phyloP scores from a whole-genome alignment of 331 rosid genomes.

The Acacia pycnantha region DNA sequence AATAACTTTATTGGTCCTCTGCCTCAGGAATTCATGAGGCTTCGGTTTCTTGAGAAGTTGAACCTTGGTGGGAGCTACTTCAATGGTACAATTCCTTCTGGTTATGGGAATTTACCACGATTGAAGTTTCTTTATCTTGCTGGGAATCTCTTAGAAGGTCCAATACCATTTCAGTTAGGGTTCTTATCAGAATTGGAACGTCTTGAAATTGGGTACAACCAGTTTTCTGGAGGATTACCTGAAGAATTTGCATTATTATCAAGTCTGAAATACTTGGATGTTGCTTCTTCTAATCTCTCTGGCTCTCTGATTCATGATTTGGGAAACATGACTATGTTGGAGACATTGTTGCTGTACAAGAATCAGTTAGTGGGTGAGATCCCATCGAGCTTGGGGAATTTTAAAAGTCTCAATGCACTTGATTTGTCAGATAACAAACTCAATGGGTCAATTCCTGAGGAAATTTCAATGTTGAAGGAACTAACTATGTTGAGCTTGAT shows the following conservation, averaged over 20 bases:
- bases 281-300: conserved; percentile 54
- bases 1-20: conserved; percentile 79
- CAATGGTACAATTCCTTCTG: conserved; percentile 55
- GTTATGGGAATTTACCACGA: conserved; percentile 60
- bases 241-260: conserved; percentile 42
- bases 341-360: conserved; percentile 57
- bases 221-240: conserved; percentile 66
- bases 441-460: conserved; percentile 64
- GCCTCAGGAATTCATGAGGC: conserved; percentile 55
- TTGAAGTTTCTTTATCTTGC: conserved; percentile 62
- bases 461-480: conserved; percentile 34
- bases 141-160: conserved; percentile 73
- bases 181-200: conserved; percentile 51
- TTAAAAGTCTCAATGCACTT: conserved; percentile 48
- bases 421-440: conserved; percentile 80
- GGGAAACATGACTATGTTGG: conserved; percentile 68
- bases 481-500: conserved; percentile 49
- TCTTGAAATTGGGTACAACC: conserved; percentile 86
- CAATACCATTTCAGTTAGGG: conserved; percentile 60
- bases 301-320: conserved; percentile 58
- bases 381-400: conserved; percentile 56
- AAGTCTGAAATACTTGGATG: conserved; percentile 69
- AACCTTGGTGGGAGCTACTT: conserved; percentile 98
- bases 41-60: conserved; percentile 65
- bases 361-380: conserved; percentile 60